Base-by-base conservation (phyloP, 805 yeast genomes). In the Candida hungchunana region DNA sequence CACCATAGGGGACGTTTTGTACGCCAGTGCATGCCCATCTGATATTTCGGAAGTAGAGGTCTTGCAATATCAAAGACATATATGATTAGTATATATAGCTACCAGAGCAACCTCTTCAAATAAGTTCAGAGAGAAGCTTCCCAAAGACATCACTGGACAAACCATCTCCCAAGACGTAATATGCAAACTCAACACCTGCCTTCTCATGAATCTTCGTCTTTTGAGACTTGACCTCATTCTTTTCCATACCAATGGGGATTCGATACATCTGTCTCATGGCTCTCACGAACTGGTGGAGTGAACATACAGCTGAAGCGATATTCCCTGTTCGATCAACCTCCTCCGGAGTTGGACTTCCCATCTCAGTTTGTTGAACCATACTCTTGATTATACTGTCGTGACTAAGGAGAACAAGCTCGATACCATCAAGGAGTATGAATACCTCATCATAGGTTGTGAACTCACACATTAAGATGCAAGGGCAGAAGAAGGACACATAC, bases 361-460 rank as follows among this genome's bases (percentile, higher is more conserved):
- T n/a, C 10, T 24, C 30, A 7, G 23, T 14, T 8, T 14, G 15
- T 14, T 32, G 31, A 5, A 43, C 20, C 8, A 26, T 21, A 15
- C 12, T 29, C 17, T 36, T 37, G 15, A 47, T 24, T 2, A 26
- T n/a, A 1, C 37, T 19, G 13, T 40, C 48, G 23, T 41, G 39
- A 4, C 37, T 35, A 2, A 29, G 17, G 3, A 47, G 16, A 8
- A 44, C 20, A 4, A 31, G 5, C 19, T 77, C 77, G 23, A 79
- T 48, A 1, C 62, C 67, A 29, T 59, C 54, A 4, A 75, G 47
- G 1, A 79, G 20, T 0, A 61, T 40, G 30, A 70, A 65, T 0
- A 75, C 67, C 34, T 81, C 86, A 37, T 79, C 85, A 30, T 67
- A 51, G 0, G 67, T 60, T 0, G 48, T 44, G 28, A 76, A 66